A percentile compares a stretch with the other conserved stretches of the same genome.
These are phyloP conservation scores for Cephalotrichum gorgonifer DNA, from an alignment of 2,329 filamentous ascomycete genomes.

Conservation along the genomic window DNA sequence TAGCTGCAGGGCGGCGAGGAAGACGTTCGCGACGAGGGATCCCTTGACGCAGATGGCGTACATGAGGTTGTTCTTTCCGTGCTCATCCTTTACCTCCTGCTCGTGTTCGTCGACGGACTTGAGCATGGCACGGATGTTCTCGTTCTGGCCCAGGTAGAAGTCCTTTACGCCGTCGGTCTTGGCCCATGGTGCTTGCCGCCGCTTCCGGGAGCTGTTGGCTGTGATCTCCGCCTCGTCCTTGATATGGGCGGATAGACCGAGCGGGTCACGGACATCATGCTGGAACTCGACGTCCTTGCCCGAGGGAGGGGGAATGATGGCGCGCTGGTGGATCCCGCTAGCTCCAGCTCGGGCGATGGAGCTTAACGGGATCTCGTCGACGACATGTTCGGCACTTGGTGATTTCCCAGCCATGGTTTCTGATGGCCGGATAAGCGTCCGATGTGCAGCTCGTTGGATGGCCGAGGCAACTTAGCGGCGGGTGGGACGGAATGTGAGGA, in stretches of 20 bases:
- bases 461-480: too few species aligned
- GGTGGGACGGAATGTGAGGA: too few species aligned
- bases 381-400: too few species aligned
- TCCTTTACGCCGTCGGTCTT: slow-evolving; percentile 41
- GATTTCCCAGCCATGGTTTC: too few species aligned
- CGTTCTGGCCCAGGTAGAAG: slow-evolving; percentile 88
- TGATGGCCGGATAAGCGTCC: too few species aligned
- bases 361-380: neutral
- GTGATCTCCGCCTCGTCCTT: slow-evolving; percentile 77
- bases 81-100: slow-evolving; percentile 68
- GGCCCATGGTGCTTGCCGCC: slow-evolving; percentile 41
- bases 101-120: slow-evolving; percentile 90
- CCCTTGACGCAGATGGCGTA: slow-evolving; percentile 57
- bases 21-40: slow-evolving; percentile 69
- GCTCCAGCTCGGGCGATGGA: neutral
- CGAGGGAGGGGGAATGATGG: neutral
- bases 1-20: slow-evolving; percentile 71
- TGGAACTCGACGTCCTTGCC: slow-evolving; percentile 3
- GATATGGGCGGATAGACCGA: slow-evolving; percentile 63
- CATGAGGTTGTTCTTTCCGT: slow-evolving; percentile 64
- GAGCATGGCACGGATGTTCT: slow-evolving; percentile 82
- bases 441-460: too few species aligned
- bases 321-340: neutral
- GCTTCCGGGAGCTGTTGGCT: slow-evolving; percentile 64
- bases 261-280: slow-evolving; percentile 55